Evolutionary conservation across 257 asterid genomes (phyloP), one percentile per base, ranked within the genome.

Genomic region (Anisodus acutangulus): DNA sequence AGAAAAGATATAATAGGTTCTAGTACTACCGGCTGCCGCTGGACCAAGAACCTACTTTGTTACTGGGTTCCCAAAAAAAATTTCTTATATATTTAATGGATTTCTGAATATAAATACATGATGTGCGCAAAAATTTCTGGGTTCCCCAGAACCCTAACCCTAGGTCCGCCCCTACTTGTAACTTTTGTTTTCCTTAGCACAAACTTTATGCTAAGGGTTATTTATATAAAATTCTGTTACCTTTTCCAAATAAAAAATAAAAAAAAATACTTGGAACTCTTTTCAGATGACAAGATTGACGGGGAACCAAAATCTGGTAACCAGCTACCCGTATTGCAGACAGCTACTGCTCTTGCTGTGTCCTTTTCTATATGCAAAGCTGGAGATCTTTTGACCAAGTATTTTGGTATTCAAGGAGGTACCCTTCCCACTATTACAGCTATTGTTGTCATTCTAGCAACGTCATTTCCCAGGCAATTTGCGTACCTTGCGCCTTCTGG

Each of bases 401-500:
- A 95, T 87, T 91, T 92, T 6, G 92, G 92, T 83, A 90, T 95
- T 76, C 92, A 87, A 91, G 99, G 99, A 78, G 99, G 98, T 70
- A 89, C 78, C 86, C 95, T 94, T 87, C 99, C 99, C 41, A 94
- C 90, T 68, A 82, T 94, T 82, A 95, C 99, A 4, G 98, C 97
- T 35, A 92, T 94, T 4, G 93, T 91, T 69, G 97, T 95, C 80
- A 31, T 91, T 87, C 87, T 95, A 68, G 99, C 99, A 69, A 94
- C 99, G 4, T 62, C 82, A 6, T 90, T 95, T 80, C 98, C 99
- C 4, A 88, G 84, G 63, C 94, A 90, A 88, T 94, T 95, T 86
- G 90, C 93, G 15, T 88, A 92, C 85, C 95, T 95, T 45, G 97
- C 99, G 10, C 97, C 99, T 49, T 90, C 99, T 59, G 97, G 99